Evolutionary conservation across 139 green algal genomes (phyloP).

Genomic region (Nannochloris sp.): DNA sequence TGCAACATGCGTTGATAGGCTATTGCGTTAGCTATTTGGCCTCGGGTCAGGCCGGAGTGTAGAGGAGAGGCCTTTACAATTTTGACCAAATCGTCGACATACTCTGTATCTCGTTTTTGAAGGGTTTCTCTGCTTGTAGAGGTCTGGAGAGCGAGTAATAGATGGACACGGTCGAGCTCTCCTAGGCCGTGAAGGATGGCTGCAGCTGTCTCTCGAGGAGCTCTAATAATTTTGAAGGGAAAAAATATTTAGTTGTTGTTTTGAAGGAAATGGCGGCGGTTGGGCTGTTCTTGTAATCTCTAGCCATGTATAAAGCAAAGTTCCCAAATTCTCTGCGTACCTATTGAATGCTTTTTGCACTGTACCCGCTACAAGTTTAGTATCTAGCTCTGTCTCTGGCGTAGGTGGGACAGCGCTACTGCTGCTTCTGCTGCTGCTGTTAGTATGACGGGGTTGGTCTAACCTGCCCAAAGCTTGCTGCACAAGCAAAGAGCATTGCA

Average conservation of each 20-base stretch:
- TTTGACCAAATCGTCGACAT: constrained; percentile 23
- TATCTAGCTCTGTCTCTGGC: neutral
- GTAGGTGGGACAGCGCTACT: neutral
- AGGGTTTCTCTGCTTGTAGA: neutral
- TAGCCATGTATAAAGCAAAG: neutral
- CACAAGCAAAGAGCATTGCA: neutral
- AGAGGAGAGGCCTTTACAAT: neutral
- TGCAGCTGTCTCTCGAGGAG: constrained; percentile 12
- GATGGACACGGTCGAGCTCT: constrained; percentile 28
- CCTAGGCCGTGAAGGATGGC: constrained; percentile 11
- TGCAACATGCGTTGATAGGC: constrained; percentile 18
- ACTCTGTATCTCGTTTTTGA: constrained; percentile 5
- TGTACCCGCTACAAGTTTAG: neutral
- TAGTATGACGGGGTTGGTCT: neutral
- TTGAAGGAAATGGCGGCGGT: neutral
- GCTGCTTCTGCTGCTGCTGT: too few relatives aligned
- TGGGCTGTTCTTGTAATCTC: too few relatives aligned
- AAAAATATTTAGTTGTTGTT: neutral
- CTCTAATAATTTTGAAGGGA: neutral
- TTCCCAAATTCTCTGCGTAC: neutral
- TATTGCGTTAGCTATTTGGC: constrained; percentile 21
- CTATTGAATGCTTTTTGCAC: neutral
- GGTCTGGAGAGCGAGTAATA: constrained; percentile 26
- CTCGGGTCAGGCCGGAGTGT: neutral
- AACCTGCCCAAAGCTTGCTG: neutral